phyloP scores from a whole-genome alignment of 805 yeast genomes.

The Cephaloascus albidus region DNA sequence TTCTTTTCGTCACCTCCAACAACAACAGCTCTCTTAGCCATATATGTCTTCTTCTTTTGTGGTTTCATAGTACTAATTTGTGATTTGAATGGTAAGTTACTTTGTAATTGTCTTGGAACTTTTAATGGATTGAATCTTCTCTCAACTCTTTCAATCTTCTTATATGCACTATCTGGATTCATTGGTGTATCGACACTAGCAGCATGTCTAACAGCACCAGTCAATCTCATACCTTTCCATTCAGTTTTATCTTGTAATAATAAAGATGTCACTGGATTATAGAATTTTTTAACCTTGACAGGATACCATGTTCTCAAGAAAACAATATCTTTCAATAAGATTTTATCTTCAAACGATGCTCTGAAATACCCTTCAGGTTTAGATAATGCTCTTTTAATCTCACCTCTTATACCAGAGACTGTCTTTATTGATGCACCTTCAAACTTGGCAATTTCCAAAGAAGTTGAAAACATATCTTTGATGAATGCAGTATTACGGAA shows the following conservation, averaged over 20 bases:
- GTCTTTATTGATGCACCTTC: slow-evolving; percentile 97
- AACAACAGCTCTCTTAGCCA: slow-evolving; percentile 88
- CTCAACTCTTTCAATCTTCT: slow-evolving; percentile 73
- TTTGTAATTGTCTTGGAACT: slow-evolving; percentile 73
- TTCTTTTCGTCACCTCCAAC: slow-evolving; percentile 89
- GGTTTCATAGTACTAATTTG: slow-evolving; percentile 87
- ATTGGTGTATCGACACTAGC: slow-evolving; percentile 54
- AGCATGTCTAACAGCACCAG: slow-evolving; percentile 88
- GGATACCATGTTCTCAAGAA: slow-evolving; percentile 97
- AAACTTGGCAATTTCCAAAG: slow-evolving; percentile 92
- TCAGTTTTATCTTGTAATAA: slow-evolving; percentile 66
- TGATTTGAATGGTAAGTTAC: slow-evolving; percentile 82
- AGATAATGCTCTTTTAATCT: slow-evolving; percentile 87
- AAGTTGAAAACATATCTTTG: slow-evolving; percentile 89
- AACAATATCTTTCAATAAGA: slow-evolving; percentile 81
- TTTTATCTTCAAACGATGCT: slow-evolving; percentile 95
- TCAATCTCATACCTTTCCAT: slow-evolving; percentile 95
- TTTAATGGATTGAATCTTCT: slow-evolving; percentile 81
- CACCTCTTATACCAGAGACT: slow-evolving; percentile 96
- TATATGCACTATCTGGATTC: slow-evolving; percentile 38
- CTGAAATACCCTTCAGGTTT: slow-evolving; percentile 94
- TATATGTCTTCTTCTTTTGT: slow-evolving; percentile 71
- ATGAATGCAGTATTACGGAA: slow-evolving; percentile 95
- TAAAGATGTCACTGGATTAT: slow-evolving; percentile 92
- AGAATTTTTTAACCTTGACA: slow-evolving; percentile 79